Percentiles rank a stretch among this genome's conserved stretches.
phyloP scores from a whole-genome alignment of 345 rosid species.

The Populus simonii region DNA sequence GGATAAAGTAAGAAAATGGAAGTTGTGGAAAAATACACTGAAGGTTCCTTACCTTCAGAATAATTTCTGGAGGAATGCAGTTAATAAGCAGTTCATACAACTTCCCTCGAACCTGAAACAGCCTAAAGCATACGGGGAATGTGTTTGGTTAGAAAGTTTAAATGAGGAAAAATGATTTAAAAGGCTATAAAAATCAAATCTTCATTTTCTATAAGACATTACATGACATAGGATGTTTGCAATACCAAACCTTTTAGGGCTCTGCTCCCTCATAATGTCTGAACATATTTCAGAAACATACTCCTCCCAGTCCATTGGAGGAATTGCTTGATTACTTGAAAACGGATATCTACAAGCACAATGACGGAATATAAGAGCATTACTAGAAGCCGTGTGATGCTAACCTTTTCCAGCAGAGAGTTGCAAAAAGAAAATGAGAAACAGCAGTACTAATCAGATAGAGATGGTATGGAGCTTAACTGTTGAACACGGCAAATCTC shows the following conservation, averaged over 20 bases:
- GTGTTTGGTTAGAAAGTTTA: conserved; percentile 9
- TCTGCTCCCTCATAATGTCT: conserved; percentile 92
- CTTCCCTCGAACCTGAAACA: conserved; percentile 92
- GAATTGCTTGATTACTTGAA: conserved; percentile 63
- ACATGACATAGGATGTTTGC: neutral
- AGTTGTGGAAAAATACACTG: neutral
- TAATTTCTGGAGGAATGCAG: conserved; percentile 86
- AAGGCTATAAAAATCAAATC: neutral
- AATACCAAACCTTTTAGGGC: conserved; percentile 67
- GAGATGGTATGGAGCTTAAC: conserved; percentile 40
- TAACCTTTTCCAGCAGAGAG: neutral
- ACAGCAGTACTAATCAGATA: neutral
- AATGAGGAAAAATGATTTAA: neutral
- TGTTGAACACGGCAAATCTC: conserved; percentile 90
- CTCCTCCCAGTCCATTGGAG: conserved; percentile 97
- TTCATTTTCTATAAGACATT: neutral
- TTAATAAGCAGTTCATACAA: conserved; percentile 76
- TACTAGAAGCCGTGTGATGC: conserved; percentile 1
- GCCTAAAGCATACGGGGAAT: conserved; percentile 39
- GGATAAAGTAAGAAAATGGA: neutral
- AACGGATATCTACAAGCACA: conserved; percentile 64
- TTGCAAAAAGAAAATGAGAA: conserved; percentile 1
- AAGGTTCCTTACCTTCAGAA: conserved; percentile 58
- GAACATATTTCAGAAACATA: conserved; percentile 79
- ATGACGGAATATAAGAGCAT: conserved; percentile 1